Base-by-base conservation (phyloP, 176 grass and related monocot genomes). In the Avena atlantica region DNA sequence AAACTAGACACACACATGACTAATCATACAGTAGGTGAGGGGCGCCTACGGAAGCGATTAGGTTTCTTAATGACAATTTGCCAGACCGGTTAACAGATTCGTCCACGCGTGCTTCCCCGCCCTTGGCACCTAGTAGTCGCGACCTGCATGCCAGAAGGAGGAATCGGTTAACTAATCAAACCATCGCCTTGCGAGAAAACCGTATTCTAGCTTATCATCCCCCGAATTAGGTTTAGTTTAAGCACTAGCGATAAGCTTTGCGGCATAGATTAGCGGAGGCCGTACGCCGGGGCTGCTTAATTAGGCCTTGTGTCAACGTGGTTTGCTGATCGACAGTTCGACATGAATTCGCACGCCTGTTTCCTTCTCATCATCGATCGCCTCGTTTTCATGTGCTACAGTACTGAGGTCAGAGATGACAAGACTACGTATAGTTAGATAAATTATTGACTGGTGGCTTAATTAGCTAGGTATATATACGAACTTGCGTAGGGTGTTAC, bases 151-250 rank as follows among this genome's bases (percentile, higher is more conserved):
- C 53, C 90, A 70, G 62, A 56, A 64, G 53, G 13, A 16, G 50
- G 70, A 77, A 62, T 21, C 29, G 21, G 77, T 88, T 81, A 77
- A 82, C 12, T 71, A 85, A 29, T 4, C 9, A 56, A 78, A 6
- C 50, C 45, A 51, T 81, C 53, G 23, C 62, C 53, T 70, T 53
- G 77, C 23, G 23, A 31, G 21, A 91, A 91, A 67, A 36, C 90
- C 24, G 78, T 91, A 86, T 86, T 82, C 2, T 88, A 91, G 48
- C 17, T 91, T 89, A 91, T 91, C 90, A 40, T 44, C 21, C 76
- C 23, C 80, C 23, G 23, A 82, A 78, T 84, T 89, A 42, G 2
- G 56, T 85, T 86, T 88, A 47, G 52, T 13, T 19, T 15, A 67
- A 67, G 64, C 5, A 36, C 62, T 73, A 82, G 86, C 12, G 82